Base-by-base conservation (phyloP, 2,329 filamentous ascomycete species). In the Hansfordia pulvinata region DNA sequence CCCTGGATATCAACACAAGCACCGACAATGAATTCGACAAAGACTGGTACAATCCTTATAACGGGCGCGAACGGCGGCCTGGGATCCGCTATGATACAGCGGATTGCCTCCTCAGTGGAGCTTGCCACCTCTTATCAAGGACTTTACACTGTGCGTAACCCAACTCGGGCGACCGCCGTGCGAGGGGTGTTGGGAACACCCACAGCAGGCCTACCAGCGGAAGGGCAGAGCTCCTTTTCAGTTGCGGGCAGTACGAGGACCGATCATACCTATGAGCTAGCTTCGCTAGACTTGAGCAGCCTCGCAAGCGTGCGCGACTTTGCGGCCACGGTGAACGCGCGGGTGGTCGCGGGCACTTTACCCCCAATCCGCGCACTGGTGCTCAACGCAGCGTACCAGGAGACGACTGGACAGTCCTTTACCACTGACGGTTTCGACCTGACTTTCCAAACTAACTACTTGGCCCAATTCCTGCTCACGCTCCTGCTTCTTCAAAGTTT, bases 351-450 rank as follows among this genome's bases (percentile, higher is more conserved):
- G 7, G 38, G 42, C 25, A 30, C 39, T 13, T 28, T 47, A 14
- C 40, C 41, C 3, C 43, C 39, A 2, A 41, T 46, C 13, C 39
- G 41, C 6, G 40, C 40, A 3, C 30, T 46, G 11, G 36, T 47
- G 4, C 31, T 44, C 14, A 38, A 40, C 18, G 42, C 43, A 8
- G 43, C 34, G 2, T 44, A 37, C 28, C 30, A 41, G 24, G 38
- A 44, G 23, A 32, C 35, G 19, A 26, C 19, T 15, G 33, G 30
- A 4, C 43, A 47, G 22, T 37, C 35, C 8, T 46, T 43, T 25
- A 48, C 43, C 8, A 31, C 39, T 3, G 47, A 53, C 24, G 47
- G 47, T 7, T 46, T 46, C 20, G 49, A 52, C 20, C 41, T 39
- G 30, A 41, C 41, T 5, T 53, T 51, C 26, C 37, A 41, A 24